phyloP scores from a whole-genome alignment of 2,329 filamentous ascomycete genomes.

The Penicillium sp. region DNA sequence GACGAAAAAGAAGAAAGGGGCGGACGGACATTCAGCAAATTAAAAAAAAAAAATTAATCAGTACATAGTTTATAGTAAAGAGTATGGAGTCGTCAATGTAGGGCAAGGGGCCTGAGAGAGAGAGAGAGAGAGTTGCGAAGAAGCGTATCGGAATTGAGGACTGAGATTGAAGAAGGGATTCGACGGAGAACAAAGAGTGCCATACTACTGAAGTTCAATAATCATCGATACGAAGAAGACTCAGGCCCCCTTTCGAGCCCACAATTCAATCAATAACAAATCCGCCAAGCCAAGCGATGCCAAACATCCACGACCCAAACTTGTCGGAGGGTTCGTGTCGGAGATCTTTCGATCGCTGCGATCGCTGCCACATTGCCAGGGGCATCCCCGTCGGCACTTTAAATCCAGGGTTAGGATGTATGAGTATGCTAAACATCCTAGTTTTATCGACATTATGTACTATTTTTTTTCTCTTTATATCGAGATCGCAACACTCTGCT shows the following conservation, averaged over 20 bases:
- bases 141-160: neutral
- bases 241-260: neutral
- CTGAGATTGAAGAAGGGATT: neutral
- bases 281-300: neutral
- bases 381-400: neutral
- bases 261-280: neutral
- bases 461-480: neutral
- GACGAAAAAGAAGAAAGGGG: neutral
- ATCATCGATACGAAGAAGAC: neutral
- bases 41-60: conserved; percentile 1
- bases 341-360: neutral
- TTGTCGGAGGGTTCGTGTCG: neutral
- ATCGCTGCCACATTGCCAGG: neutral
- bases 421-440: neutral
- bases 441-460: neutral
- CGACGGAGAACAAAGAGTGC: neutral
- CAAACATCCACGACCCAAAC: neutral
- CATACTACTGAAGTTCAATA: neutral
- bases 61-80: neutral
- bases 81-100: neutral
- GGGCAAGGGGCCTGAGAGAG: neutral
- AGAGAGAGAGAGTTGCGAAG: too few relatives aligned
- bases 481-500: neutral
- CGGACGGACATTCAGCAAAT: neutral
- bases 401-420: neutral